Base-by-base conservation (phyloP, 2,329 filamentous ascomycete species). In the Rhinocladiella mackenziei region DNA sequence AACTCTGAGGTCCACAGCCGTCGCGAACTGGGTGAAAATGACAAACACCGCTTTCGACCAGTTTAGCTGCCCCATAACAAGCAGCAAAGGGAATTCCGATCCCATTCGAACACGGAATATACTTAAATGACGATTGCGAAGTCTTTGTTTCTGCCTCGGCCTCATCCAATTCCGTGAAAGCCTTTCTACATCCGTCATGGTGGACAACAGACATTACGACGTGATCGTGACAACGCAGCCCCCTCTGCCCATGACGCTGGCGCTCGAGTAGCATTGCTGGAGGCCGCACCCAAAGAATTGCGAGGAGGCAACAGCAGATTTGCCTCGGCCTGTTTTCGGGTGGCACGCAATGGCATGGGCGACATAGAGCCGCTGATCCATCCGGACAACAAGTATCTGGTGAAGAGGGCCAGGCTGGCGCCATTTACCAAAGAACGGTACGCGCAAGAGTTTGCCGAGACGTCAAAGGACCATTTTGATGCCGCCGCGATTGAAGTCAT, bases 291-390 rank as follows among this genome's bases (percentile, higher is more conserved):
- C 11, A 26, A 34, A 26, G 15, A 42, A 6, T 5, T n/a, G 2
- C 17, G 29, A 9, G 39, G 39, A 2, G 39, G 39, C 4, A 42
- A 42, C 30, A 42, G 39, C 17, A 30, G 39, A 19, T 41, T 41
- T 17, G 39, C 39, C n/a, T 29, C 23, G 3, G 26, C 39, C 3
- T 11, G 13, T 5, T 42, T 18, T 13, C 39, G 39, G 11, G n/a
- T 42, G 14, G 15, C 17, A 2, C 29, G 26, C 20, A 25, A 57
- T 6, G 80, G 80, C 0, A 64, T 81, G 1, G 5, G 57, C 0
- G 78, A 83, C 54, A 53, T 84, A 0, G 61, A 82, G 0, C 77
- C 79, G 0, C 56, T 83, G 2, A 76, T 84, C 34, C 77, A 77
- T 56, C 82, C 82, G 50, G 58, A 68, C 11, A 10, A 13, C 19